Conservation (phyloP, 768 basidiomycete species). For the Suillus tomentosus region DNA sequence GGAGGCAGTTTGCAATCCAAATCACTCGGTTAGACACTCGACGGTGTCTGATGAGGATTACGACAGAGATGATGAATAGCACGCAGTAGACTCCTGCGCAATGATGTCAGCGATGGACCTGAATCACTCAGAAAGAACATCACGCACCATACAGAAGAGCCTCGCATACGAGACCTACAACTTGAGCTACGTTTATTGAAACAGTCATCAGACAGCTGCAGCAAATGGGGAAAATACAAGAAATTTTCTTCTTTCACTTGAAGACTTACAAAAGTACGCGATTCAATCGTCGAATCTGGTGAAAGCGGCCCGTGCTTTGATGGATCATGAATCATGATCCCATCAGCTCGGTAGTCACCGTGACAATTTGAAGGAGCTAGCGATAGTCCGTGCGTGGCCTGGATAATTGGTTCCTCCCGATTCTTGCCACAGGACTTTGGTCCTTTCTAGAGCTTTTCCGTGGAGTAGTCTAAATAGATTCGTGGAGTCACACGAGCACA, state of each 20-base stretch:
- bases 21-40: constrained; percentile 8
- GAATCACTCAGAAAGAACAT: not conserved
- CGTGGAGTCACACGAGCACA: not conserved
- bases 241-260: not conserved
- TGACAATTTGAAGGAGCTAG: not conserved
- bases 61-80: constrained; percentile 19
- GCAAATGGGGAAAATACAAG: not conserved
- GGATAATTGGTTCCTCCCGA: not conserved
- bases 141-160: constrained; percentile 28
- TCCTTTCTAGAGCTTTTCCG: not conserved
- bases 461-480: not conserved
- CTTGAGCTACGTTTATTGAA: not conserved
- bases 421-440: not conserved
- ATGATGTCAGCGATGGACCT: not conserved
- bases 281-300: too few relatives aligned
- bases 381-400: not conserved
- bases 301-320: not conserved
- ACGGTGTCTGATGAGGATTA: constrained; percentile 15
- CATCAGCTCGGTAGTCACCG: not conserved
- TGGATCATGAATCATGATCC: not conserved
- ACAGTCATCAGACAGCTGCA: not conserved
- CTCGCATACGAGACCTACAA: constrained; percentile 27
- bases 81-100: constrained; percentile 15
- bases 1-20: constrained; percentile 17
- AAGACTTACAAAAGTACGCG: not conserved